phyloP scores from a whole-genome alignment of 2,329 filamentous ascomycete species.

The Monilinia fructicola region DNA sequence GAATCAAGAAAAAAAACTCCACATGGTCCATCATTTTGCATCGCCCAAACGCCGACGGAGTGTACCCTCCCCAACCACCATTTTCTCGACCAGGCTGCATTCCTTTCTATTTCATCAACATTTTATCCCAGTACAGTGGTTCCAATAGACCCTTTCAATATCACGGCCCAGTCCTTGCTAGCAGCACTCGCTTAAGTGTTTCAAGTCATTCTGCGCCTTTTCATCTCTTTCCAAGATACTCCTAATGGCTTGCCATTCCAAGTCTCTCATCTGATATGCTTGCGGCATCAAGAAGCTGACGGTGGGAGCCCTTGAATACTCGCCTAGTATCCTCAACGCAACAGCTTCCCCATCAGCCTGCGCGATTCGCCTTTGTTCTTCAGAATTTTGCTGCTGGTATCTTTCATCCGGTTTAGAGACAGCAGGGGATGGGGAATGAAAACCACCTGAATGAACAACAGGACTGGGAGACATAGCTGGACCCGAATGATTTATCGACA shows the following conservation, averaged over 20 bases:
- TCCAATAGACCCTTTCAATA: not conserved
- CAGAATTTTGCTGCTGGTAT: constrained; percentile 42
- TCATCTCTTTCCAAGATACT: constrained; percentile 43
- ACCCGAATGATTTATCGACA: constrained; percentile 51
- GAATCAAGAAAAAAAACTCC: not conserved
- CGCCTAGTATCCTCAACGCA: constrained; percentile 63
- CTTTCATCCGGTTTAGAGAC: constrained; percentile 28
- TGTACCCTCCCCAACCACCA: constrained; percentile 14
- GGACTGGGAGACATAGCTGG: constrained; percentile 50
- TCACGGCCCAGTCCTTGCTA: constrained; percentile 44
- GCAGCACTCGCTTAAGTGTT: constrained; percentile 54
- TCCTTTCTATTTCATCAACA: not conserved
- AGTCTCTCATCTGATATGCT: constrained; percentile 64
- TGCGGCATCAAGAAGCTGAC: constrained; percentile 69
- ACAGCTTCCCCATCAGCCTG: constrained; percentile 54
- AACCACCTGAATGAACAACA: constrained; percentile 46
- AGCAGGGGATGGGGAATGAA: constrained; percentile 30
- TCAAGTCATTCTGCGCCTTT: constrained; percentile 43
- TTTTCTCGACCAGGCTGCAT: not conserved
- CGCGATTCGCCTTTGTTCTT: constrained; percentile 43
- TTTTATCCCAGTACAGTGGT: not conserved
- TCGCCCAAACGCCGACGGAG: not conserved
- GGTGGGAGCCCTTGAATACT: constrained; percentile 60
- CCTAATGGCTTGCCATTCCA: constrained; percentile 72
- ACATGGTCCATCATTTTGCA: constrained; percentile 9